These are phyloP conservation scores for Castanea mollissima DNA, from an alignment of 306 rosid species.

Conservation along the genomic window DNA sequence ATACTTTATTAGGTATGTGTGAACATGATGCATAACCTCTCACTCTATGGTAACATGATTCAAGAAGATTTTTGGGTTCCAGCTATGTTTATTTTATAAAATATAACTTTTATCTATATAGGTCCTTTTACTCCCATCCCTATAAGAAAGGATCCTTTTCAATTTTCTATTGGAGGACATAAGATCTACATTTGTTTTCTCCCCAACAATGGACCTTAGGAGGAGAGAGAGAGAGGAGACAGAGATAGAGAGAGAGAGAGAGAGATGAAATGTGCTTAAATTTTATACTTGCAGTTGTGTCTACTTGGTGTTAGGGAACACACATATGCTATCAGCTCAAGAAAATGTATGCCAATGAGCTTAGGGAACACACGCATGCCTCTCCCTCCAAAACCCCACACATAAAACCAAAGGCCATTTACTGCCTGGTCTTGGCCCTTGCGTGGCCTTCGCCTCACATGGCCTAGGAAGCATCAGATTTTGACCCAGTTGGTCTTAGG, in stretches of 20 bases:
- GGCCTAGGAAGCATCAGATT: neutral
- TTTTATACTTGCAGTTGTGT: neutral
- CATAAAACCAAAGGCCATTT: neutral
- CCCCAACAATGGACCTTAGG: too few species aligned
- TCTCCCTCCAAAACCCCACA: neutral
- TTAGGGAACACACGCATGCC: neutral
- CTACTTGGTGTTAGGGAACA: neutral
- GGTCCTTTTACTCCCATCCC: neutral
- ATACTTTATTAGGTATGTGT: neutral
- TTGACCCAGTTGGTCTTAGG: neutral
- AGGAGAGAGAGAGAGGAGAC: too few species aligned
- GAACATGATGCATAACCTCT: neutral
- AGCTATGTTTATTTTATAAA: neutral
- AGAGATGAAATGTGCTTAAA: neutral
- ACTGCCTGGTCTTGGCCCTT: neutral
- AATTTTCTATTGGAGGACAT: neutral
- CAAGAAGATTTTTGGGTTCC: neutral
- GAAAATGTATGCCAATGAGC: too few species aligned
- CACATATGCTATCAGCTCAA: too few species aligned
- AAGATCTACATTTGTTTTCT: too few species aligned
- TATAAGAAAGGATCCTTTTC: conserved; percentile 13
- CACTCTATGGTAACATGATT: neutral
- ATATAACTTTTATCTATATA: neutral
- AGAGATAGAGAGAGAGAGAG: too few species aligned
- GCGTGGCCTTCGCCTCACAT: neutral